Conservation (phyloP, 202 grass and related monocot genomes). For the Alloteropsis angusta region DNA sequence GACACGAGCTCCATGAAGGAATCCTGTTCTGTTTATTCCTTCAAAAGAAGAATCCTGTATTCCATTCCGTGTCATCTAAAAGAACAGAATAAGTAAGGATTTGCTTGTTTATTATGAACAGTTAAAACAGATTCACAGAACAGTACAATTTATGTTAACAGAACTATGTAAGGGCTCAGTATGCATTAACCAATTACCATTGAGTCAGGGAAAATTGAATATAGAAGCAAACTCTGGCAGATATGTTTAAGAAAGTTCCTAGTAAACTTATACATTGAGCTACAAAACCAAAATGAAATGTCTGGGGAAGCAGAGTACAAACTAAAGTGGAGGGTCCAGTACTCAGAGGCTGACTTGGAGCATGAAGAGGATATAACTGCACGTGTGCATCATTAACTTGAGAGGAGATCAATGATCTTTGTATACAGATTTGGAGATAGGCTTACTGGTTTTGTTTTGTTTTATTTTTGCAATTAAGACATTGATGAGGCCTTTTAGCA, state of each 20-base stretch:
- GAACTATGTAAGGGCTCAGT: not conserved
- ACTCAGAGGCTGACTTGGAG: not conserved
- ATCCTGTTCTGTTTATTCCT: constrained; percentile 33
- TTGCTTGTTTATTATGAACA: constrained; percentile 1
- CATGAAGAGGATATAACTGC: not conserved
- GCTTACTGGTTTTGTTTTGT: not conserved
- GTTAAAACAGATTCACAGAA: not conserved
- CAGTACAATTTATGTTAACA: constrained; percentile 1
- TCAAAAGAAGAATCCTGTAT: constrained; percentile 23
- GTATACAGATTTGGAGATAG: not conserved
- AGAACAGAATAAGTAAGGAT: not conserved
- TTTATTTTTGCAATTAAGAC: not conserved
- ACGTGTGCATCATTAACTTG: not conserved
- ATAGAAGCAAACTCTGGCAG: not conserved
- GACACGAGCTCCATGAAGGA: constrained; percentile 58
- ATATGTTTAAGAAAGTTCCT: not conserved
- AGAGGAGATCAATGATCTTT: not conserved
- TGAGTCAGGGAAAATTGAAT: not conserved
- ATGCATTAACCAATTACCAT: not conserved
- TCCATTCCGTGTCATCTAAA: constrained; percentile 14
- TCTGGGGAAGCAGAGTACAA: not conserved
- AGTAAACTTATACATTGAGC: not conserved
- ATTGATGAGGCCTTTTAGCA: not conserved
- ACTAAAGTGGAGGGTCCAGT: not conserved
- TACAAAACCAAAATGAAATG: not conserved